Base-by-base conservation (phyloP, 495 filamentous ascomycete species). In the Letharia columbiana region DNA sequence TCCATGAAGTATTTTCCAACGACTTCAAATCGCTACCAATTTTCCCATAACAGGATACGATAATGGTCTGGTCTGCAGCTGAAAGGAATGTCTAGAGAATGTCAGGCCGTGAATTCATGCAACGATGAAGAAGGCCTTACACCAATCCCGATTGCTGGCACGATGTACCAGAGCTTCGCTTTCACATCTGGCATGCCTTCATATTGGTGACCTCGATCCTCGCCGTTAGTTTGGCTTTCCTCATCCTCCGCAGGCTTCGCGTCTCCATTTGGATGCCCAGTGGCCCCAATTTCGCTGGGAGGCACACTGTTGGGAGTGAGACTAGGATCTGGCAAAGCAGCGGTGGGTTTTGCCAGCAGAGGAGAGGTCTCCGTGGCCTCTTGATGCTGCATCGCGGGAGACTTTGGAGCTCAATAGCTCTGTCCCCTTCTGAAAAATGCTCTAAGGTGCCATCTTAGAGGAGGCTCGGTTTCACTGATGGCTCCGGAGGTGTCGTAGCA, bases 11-110 rank as follows among this genome's bases (percentile, higher is more conserved):
- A 70, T 84, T 81, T 70, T 89, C 91, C 64, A 95, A 76, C 17
- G 89, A 89, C 31, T 90, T 81, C 31, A 95, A 74, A 63, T 94
- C 91, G 62, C 83, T 91, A 35, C 91, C 91, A 71, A 96, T 94
- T 60, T 82, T 85, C 23, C 87, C 90, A 73, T 94, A 95, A 47
- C 82, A 87, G 61, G 86, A 84, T 63, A 93, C 86, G 54, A 92
- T 87, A 57, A 96, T 85, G 1, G 91, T 92, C 72, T 93, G 89
- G 73, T 96, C 91, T 59, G 89, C 84, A 1, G 89, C 87, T 5
- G 84, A 80, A 4, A 94, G 76, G 72, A 91, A 91, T 58, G 93
- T 72, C 81, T 83, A 68, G 9, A 60, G n/a, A 11, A 40, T 20
- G 42, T 66, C 28, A 66, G 56, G 3, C n/a, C 15, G 17, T 33